Evolutionary conservation across 1,284 basidiomycete species (phyloP), one percentile per base, ranked within the genome.

Genomic region (Phellinidium pouzarii): DNA sequence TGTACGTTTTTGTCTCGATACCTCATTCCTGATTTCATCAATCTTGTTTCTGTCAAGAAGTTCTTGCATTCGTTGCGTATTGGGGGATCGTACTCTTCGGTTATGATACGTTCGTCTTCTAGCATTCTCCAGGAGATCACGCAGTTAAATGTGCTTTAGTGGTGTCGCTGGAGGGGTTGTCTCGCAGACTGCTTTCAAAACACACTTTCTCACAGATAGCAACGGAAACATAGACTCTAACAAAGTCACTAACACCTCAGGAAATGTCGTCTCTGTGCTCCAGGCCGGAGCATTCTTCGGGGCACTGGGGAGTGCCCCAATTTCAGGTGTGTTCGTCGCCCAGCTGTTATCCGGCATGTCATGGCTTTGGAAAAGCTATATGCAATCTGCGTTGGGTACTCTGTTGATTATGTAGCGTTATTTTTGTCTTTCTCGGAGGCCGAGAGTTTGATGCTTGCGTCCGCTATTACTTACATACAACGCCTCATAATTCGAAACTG

Each of bases 251-350:
- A 69, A 71, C 1, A 71, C 90, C 23, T 80, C 76, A 6, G 75
- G 73, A 44, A 82, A 83, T 60, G 75, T 86, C 51, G 87, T 90
- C 22, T 83, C 86, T 7, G 84, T 90, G 19, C 75, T 91, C 17
- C 87, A 89, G 64, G 87, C 81, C 1, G 87, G 87, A 37, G 84
- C 83, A 1, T 90, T 90, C 73, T 90, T 91, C 62, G 87, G 89
- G 44, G 83, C 87, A 11, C 63, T 91, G 4, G 71, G 73, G 19
- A 81, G 77, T 58, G 78, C 80, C 0, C 83, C 82, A 0, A 60
- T 86, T 20, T 85, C 85, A 20, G 68, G 83, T 84, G 53, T 43
- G 69, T 37, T 14, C 7, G n/a, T n/a, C n/a, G n/a, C n/a, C n/a
- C n/a, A n/a, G n/a, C n/a, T n/a, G n/a, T n/a, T 42, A 8, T n/a